Evolutionary conservation across 176 grass and related monocot genomes (phyloP).

Genomic region (Paspalum notatum): DNA sequence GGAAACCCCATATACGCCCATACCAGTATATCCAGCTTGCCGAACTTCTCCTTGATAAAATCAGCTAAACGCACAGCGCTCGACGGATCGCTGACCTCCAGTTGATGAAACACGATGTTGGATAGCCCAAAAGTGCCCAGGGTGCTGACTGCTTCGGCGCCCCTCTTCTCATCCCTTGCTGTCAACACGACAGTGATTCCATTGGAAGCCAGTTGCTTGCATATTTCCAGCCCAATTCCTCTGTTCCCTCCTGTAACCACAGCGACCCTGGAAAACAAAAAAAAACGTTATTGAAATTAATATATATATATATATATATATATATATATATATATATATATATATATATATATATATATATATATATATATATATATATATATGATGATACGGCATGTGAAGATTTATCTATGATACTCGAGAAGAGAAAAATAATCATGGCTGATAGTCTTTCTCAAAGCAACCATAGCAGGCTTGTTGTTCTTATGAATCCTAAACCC

Average conservation of each 20-base stretch:
- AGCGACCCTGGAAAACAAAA: slow-evolving; percentile 43
- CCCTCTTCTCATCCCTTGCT: slow-evolving; percentile 47
- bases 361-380: too few relatives aligned
- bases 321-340: too few relatives aligned
- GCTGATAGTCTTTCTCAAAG: neutral
- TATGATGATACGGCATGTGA: too few relatives aligned
- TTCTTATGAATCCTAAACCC: neutral
- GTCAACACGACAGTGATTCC: slow-evolving; percentile 53
- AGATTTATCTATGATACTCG: neutral
- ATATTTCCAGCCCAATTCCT: slow-evolving; percentile 62
- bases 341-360: too few relatives aligned
- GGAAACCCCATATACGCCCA: neutral
- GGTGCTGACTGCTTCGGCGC: neutral
- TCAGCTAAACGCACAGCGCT: slow-evolving; percentile 43
- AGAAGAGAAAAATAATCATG: neutral
- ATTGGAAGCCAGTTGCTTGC: slow-evolving; percentile 43
- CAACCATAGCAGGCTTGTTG: neutral
- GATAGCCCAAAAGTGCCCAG: slow-evolving; percentile 13
- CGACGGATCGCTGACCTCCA: slow-evolving; percentile 40
- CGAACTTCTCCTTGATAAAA: slow-evolving; percentile 48
- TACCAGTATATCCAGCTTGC: slow-evolving; percentile 56
- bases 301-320: too few relatives aligned
- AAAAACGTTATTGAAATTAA: neutral
- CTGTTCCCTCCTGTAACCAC: slow-evolving; percentile 60
- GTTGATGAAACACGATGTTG: slow-evolving; percentile 45